Evolutionary conservation across 1,139 yeast genomes (phyloP).

Genomic region (Diutina sp.): DNA sequence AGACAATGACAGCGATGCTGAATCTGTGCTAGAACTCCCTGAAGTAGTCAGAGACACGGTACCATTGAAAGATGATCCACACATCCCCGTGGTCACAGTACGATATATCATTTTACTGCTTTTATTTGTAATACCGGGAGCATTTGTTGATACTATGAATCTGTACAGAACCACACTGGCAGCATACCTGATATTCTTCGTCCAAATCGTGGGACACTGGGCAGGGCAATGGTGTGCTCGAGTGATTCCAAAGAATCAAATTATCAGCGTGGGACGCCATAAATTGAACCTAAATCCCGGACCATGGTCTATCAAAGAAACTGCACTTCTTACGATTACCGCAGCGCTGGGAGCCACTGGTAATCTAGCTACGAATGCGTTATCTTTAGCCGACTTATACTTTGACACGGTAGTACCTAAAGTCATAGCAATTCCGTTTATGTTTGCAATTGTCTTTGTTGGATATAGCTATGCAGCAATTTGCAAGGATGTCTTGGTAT

Average conservation of each 20-base stretch:
- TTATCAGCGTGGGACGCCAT: background rate
- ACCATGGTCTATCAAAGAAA: constrained; percentile 35
- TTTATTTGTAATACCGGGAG: constrained; percentile 32
- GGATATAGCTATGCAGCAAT: constrained; percentile 36
- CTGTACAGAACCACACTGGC: constrained; percentile 35
- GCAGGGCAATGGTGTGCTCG: constrained; percentile 22
- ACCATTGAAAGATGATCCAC: constrained; percentile 22
- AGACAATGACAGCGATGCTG: background rate
- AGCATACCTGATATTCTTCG: constrained; percentile 32
- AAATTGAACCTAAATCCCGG: constrained; percentile 22
- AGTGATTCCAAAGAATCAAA: constrained; percentile 5
- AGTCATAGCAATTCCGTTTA: constrained; percentile 21
- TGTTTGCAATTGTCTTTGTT: constrained; percentile 34
- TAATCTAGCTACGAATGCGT: constrained; percentile 26
- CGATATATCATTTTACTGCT: constrained; percentile 25
- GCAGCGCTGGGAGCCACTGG: constrained; percentile 37
- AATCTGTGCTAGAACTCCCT: constrained; percentile 6
- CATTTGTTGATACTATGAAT: constrained; percentile 34
- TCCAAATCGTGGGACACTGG: constrained; percentile 31
- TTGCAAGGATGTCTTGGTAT: constrained; percentile 25
- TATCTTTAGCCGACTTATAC: constrained; percentile 28
- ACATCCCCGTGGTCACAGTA: constrained; percentile 25
- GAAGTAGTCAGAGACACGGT: constrained; percentile 9
- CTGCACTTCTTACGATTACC: constrained; percentile 29
- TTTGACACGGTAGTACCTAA: constrained; percentile 20